Base-by-base conservation (phyloP, 495 filamentous ascomycete genomes). In the Daldinia bambusicola region DNA sequence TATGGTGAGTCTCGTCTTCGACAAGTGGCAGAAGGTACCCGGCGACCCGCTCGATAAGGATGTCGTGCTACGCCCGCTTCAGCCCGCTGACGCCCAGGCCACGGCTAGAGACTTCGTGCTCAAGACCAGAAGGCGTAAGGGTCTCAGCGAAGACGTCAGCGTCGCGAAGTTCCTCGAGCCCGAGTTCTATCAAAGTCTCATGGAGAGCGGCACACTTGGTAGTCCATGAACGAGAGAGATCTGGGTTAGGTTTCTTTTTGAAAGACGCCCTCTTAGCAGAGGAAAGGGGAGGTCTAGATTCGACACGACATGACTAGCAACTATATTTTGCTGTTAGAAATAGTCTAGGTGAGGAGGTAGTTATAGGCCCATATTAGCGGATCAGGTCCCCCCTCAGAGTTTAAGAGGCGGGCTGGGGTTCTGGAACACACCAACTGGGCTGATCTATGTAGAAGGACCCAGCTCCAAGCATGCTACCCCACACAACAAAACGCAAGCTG, bases 141-240 rank as follows among this genome's bases (percentile, higher is more conserved):
- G 95, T 4, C 79, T 99, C 70, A 94, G 92, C 63, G 95, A 98
- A 84, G 96, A 98, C 80, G 93, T 99, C 26, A 92, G 90, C 6
- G 93, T 99, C 40, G 92, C 92, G 66, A 97, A 97, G 78, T 99
- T 98, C 79, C 83, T 99, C 79, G 95, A 99, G 83, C 91, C 92
- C 4, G 95, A 98, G 78, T 87, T 98, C 40, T 94, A 94, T 84
- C 90, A 90, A 76, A 90, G 89, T 61, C 84, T 99, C 71, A 92
- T 91, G 80, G 95, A 96, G 80, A 93, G 90, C 66, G 95, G 96
- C 4, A 87, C 97, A 61, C 77, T 99, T 70, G 95, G 80, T 5
- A 82, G 75, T 48, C 75, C 75, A 13, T 77, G 56, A 74, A 18
- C 22, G 18, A 45, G 26, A 26, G 26, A 26, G 26, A 18, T 34